Percentiles rank a stretch among this genome's conserved stretches.
Conservation (phyloP, 176 grass and related monocot genomes). For the Guadua angustifolia region DNA sequence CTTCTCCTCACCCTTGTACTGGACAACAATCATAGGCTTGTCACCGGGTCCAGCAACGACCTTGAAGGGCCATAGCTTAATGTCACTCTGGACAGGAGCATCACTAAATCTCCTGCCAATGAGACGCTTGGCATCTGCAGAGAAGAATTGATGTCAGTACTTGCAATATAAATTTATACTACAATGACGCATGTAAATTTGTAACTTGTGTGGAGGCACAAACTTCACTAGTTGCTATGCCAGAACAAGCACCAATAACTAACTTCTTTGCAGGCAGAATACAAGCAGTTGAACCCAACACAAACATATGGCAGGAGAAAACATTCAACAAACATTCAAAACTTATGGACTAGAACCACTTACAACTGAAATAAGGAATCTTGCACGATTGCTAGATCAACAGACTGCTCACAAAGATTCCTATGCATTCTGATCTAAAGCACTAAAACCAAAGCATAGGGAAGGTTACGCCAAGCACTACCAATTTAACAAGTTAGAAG, state of each 20-base stretch:
- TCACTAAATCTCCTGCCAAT: slow-evolving; percentile 30
- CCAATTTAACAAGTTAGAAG: too few species aligned
- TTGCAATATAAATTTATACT: neutral
- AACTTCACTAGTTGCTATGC: neutral
- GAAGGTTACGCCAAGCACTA: neutral
- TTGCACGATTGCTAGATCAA: neutral
- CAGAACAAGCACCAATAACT: neutral
- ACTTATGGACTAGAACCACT: neutral
- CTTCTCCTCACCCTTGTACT: slow-evolving; percentile 40
- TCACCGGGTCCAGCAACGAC: slow-evolving; percentile 31
- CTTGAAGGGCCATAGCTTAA: slow-evolving; percentile 38
- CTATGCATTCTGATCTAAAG: neutral
- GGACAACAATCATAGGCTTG: slow-evolving; percentile 38
- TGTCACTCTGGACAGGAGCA: slow-evolving; percentile 34
- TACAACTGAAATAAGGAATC: too few species aligned
- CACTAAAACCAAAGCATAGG: neutral
- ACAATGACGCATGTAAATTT: neutral
- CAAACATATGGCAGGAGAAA: neutral
- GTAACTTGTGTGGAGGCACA: neutral
- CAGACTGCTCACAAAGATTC: neutral
- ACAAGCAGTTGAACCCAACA: neutral
- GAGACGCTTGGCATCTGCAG: slow-evolving; percentile 20
- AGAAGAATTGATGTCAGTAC: neutral
- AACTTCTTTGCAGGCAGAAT: neutral
- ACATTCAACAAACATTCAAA: neutral